Evolutionary conservation across 352 stramenopile species (phyloP).

Genomic region (Phytophthora sp.): DNA sequence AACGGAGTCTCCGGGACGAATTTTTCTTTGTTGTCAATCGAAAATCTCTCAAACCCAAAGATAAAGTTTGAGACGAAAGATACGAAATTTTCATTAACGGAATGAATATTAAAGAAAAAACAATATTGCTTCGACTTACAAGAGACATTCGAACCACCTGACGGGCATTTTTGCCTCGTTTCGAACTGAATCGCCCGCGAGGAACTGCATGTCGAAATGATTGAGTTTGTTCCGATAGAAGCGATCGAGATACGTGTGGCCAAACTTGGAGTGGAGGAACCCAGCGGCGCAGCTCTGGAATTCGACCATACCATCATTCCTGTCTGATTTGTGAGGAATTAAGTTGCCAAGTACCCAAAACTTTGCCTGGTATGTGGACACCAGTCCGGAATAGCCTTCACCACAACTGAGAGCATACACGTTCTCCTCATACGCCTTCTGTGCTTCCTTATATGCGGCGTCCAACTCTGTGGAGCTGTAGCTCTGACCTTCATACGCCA

Average conservation of each 20-base stretch:
- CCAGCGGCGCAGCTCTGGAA: constrained; percentile 33
- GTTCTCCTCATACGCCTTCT: constrained; percentile 31
- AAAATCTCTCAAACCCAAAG: no score
- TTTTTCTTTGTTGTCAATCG: no score
- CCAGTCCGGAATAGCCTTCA: constrained; percentile 30
- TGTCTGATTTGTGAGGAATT: constrained; percentile 31
- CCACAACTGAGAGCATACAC: constrained; percentile 41
- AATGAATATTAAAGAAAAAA: constrained; percentile 6
- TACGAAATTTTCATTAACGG: not conserved
- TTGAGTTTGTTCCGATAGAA: constrained; percentile 65
- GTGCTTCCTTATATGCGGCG: constrained; percentile 30
- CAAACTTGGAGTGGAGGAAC: constrained; percentile 39
- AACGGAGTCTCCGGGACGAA: no score
- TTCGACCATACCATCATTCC: constrained; percentile 40
- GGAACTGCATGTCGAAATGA: constrained; percentile 57
- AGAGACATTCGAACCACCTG: constrained; percentile 67
- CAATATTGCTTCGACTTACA: constrained; percentile 19
- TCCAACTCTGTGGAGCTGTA: constrained; percentile 26
- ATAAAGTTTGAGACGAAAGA: no score
- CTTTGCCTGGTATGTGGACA: constrained; percentile 28
- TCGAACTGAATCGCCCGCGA: constrained; percentile 49
- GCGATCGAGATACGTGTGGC: constrained; percentile 37
- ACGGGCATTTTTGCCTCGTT: constrained; percentile 52
- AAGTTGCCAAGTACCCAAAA: constrained; percentile 27
- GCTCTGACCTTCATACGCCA: constrained; percentile 34